Base-by-base conservation (phyloP, 1,284 basidiomycete genomes). In the Cryptococcus deneoformans region DNA sequence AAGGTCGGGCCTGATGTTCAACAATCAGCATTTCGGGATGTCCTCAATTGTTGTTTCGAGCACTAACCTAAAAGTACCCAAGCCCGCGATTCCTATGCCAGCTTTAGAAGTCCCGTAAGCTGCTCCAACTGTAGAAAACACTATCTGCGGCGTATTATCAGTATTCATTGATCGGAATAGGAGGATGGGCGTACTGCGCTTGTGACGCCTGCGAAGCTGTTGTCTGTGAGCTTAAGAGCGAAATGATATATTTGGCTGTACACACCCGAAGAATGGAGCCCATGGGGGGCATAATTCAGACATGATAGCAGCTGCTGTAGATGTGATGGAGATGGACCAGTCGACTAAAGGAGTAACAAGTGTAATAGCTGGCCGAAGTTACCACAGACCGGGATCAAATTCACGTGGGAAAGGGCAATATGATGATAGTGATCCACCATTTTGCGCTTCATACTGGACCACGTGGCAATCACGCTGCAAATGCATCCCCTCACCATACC, bases 71-170 rank as follows among this genome's bases (percentile, higher is more conserved):
- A 98, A 93, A 58, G 89, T 87, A 65, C 94, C 95, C 64, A 99
- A 80, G 51, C 95, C 96, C 59, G 95, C 88, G 75, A 99, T 99
- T 54, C 95, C 96, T 69, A 99, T 97, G 49, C 96, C 96, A 49
- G 95, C 85, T 79, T 99, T 99, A 50, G 94, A 86, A 0, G 96
- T 99, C 46, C 96, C 96, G 78, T 92, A 94, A 16, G 95, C 94
- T 61, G 95, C 95, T 64, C 96, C 95, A 47, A 96, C 81, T 64
- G 94, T 83, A 72, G 73, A 75, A 48, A 78, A 64, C 14, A 72
- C 64, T 73, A 78, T 78, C 77, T 78, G 51, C 24, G 34, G 1
- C n/a, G 20, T 42, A 29, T 44, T n/a, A 10, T 16, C 20, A 46
- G 50, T 20, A 43, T 35, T 16, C 6, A 38, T 34, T 9, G 16